Base-by-base conservation (phyloP, 352 stramenopile genomes). In the Pythium vanterpoolii region DNA sequence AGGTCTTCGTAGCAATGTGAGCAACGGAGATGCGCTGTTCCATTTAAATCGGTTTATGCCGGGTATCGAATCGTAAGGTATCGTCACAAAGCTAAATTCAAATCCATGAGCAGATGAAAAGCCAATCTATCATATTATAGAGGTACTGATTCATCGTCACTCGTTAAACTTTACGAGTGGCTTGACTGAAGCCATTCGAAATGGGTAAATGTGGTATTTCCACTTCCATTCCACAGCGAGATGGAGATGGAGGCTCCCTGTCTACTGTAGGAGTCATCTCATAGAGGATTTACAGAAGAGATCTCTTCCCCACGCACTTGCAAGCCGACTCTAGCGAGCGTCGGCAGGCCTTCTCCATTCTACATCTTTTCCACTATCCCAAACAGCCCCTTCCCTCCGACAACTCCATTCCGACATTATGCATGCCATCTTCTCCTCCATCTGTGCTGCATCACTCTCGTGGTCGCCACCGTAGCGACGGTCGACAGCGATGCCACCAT, bases 121-220 rank as follows among this genome's bases (percentile, higher is more conserved):
- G n/a, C n/a, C n/a, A n/a, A n/a, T n/a, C n/a, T n/a, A n/a, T n/a
- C n/a, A n/a, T n/a, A n/a, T n/a, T n/a, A n/a, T n/a, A n/a, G n/a
- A n/a, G n/a, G n/a, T n/a, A n/a, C n/a, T n/a, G n/a, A n/a, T n/a
- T n/a, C n/a, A n/a, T n/a, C n/a, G n/a, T n/a, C n/a, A n/a, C n/a
- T n/a, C n/a, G n/a, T n/a, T n/a, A n/a, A n/a, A n/a, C n/a, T n/a
- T n/a, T n/a, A n/a, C n/a, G 33, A 38, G 34, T 50, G 26, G 26
- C 44, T 50, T 28, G 5, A n/a, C 10, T 34, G 44, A 50, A 50
- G 44, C 44, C 44, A 50, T 30, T 36, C 18, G 44, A 31, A 50
- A 16, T 50, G 44, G 43, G 43, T 34, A 26, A 11, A 48, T 3
- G 7, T 0, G 5, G 7, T 24, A 26, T 10, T 19, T 10, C 26